Evolutionary conservation across 345 rosid genomes (phyloP), one percentile per base, ranked within the genome.

Genomic region (Citrus trifoliata): DNA sequence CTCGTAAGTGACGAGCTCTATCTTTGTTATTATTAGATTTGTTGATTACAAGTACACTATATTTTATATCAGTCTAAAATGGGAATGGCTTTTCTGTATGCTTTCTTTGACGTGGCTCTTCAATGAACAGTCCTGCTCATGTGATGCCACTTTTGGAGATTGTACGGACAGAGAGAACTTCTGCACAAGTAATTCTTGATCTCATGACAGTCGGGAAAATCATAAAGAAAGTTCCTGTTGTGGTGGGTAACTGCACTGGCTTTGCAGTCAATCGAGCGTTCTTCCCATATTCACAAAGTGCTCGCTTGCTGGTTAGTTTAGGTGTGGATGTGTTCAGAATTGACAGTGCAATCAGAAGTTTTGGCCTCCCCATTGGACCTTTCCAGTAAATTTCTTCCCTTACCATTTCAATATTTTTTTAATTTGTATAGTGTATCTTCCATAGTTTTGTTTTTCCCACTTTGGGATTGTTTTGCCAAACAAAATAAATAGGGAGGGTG

Each of bases 71-170:
- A 63, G 38, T 75, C 62, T n/a, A 27, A 60, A 74, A 40, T 22
- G 30, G 32, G 21, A 48, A 76, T 33, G 37, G 19, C 19, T 55
- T 67, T 32, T 32, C 9, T 73, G 28, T 62, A 62, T 80, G 33
- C 14, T 73, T 71, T 71, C 22, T 62, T 22, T 82, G 70, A 74
- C 70, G 9, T 58, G 63, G 30, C 71, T 88, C 35, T 82, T 74
- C 66, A 21, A 62, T 85, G 70, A 65, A 82, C 87, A 95, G 98
- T 82, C 99, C 99, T 73, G 99, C 99, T 65, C 98, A 96, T 83
- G 84, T 94, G 77, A 96, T 94, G 99, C 90, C 99, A 67, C 95
- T 96, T 80, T 88, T 94, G 77, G 99, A 96, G 93, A 94, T 94
- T 76, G 97, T 96, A 63, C 86, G 95, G 71, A 85, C 98, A 18